Percentiles rank a stretch among this genome's conserved stretches.
Conservation (phyloP, 352 stramenopile species). For the Stramenopiles sp. region DNA sequence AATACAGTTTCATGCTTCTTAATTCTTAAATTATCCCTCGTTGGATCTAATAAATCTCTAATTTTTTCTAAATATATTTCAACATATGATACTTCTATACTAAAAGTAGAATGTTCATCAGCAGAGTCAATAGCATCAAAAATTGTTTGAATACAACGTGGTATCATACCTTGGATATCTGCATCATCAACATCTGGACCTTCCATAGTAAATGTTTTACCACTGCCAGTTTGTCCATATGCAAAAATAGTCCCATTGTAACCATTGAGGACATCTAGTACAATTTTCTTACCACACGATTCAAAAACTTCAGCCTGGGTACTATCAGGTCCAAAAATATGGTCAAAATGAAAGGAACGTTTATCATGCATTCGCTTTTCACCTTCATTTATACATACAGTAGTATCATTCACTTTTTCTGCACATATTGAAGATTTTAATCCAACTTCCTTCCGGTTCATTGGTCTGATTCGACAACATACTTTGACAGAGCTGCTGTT, state of each 20-base stretch:
- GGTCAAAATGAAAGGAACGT: constrained; percentile 47
- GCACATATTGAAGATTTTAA: too few species aligned
- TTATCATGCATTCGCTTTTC: too few species aligned
- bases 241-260: not conserved
- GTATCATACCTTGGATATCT: not conserved
- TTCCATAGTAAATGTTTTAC: not conserved
- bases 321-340: constrained; percentile 43
- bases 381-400: too few species aligned
- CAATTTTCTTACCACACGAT: constrained; percentile 41
- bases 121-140: not conserved
- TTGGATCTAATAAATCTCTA: not conserved
- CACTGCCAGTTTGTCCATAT: not conserved
- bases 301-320: constrained; percentile 52
- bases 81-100: not conserved
- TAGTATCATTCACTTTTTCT: too few species aligned
- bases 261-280: constrained; percentile 16
- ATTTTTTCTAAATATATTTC: not conserved
- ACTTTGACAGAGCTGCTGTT: too few species aligned
- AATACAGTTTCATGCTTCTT: constrained; percentile 10
- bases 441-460: too few species aligned
- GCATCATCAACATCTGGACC: not conserved
- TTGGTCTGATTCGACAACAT: too few species aligned
- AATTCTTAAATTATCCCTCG: not conserved
- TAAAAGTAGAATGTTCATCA: not conserved
- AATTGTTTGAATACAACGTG: not conserved